phyloP scores from a whole-genome alignment of 441 rosid species.

The Jatropha podagrica region DNA sequence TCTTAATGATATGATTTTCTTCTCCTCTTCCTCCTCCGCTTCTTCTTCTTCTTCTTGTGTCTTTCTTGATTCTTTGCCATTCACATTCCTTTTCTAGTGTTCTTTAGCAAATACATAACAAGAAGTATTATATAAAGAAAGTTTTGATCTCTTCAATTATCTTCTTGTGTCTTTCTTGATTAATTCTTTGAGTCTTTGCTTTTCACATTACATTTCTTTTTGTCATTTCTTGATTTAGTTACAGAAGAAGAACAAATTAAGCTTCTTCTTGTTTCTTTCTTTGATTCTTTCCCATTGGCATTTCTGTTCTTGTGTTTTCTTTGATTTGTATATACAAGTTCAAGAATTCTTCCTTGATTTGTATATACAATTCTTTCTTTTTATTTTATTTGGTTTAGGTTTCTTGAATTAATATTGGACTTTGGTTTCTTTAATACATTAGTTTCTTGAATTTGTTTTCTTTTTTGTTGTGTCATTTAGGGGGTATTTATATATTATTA shows the following conservation, averaged over 20 bases:
- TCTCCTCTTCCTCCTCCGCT: neutral
- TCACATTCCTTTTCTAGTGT: neutral
- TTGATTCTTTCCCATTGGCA: neutral
- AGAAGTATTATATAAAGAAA: too few relatives aligned
- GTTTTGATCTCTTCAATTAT: too few relatives aligned
- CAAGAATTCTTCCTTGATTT: neutral
- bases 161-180: neutral
- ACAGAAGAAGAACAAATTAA: neutral
- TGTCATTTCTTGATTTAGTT: neutral
- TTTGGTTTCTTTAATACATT: neutral
- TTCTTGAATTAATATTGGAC: neutral
- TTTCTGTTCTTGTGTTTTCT: neutral
- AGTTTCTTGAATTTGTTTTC: neutral
- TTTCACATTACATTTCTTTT: too few relatives aligned
- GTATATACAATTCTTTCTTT: neutral
- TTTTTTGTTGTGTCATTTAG: slow-evolving; percentile 4
- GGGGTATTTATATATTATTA: neutral
- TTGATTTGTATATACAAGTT: neutral
- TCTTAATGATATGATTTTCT: neutral
- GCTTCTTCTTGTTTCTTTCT: neutral
- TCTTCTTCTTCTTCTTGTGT: neutral
- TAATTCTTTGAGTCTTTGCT: neutral
- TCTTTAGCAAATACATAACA: too few relatives aligned
- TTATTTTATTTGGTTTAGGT: neutral
- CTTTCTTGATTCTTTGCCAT: slow-evolving; percentile 6